Base-by-base conservation (phyloP, 805 yeast genomes). In the Myxozyma neotropica region DNA sequence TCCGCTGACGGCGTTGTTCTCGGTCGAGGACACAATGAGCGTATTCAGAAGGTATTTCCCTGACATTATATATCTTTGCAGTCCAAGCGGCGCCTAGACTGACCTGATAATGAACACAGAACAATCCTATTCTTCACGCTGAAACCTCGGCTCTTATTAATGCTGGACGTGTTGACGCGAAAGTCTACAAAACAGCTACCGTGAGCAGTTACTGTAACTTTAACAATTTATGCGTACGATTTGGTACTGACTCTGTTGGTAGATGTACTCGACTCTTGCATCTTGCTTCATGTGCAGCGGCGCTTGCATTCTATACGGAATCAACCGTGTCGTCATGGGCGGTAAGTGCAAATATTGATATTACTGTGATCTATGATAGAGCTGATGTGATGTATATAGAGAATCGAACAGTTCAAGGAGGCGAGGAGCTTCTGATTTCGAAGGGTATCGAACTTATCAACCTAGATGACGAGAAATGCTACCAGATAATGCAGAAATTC, bases 251-350 rank as follows among this genome's bases (percentile, higher is more conserved):
- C 10, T 8, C 27, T 4, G 12, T 27, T 44, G 15, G n/a, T 33
- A 61, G 65, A 81, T 90, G 82, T 93, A 91, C 75, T 91, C 97
- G 31, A 88, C 97, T 0, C 77, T 93, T 66, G 88, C 96, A 6
- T 97, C 98, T 2, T 93, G 98, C 73, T 81, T 85, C 67, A 93
- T 93, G 97, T 93, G 98, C 73, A 83, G 94, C 3, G 98, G 98
- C 21, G 96, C 97, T 4, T 88, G 93, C 64, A 70, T 93, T 53
- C 78, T 93, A 80, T 93, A 91, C 75, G 96, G 96, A 42, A 81
- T 93, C 67, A 85, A 86, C 69, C 80, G 97, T 64, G 87, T 89
- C 43, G 97, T 93, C 0, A 69, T 91, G 73, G 97, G 97, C 31
- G 66, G 66, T 62, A 53, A 4, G 66, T 42, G 33, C 33, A 29